These are phyloP conservation scores for Lotus japonicus DNA, from an alignment of 306 rosid genomes.

Conservation along the genomic window DNA sequence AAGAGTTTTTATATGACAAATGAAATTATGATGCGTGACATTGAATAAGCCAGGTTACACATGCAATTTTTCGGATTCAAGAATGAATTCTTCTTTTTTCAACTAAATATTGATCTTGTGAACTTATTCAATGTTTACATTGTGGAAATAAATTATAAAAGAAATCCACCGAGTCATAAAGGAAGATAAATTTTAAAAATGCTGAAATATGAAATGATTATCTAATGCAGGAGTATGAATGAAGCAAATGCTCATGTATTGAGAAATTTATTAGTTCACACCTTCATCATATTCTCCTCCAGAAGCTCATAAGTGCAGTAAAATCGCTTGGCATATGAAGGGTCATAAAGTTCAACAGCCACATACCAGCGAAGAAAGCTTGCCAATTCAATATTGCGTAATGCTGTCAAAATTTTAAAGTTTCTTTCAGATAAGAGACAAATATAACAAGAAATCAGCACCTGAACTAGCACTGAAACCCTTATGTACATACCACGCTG, in stretches of 20 bases:
- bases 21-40: constrained; percentile 3
- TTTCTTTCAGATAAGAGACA: constrained; percentile 26
- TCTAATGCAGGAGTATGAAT: background rate
- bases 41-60: background rate
- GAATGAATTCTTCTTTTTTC: background rate
- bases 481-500: constrained; percentile 65
- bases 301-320: constrained; percentile 81
- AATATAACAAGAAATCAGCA: constrained; percentile 25
- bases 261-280: constrained; percentile 32
- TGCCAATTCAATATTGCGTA: constrained; percentile 82
- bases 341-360: constrained; percentile 95
- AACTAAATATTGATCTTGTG: background rate
- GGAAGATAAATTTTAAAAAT: background rate
- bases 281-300: constrained; percentile 98
- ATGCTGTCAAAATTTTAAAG: constrained; percentile 57
- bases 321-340: constrained; percentile 88
- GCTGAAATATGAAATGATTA: background rate
- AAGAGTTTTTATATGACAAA: background rate
- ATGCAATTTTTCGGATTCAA: constrained; percentile 7
- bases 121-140: constrained; percentile 8
- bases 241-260: constrained; percentile 6
- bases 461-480: constrained; percentile 22
- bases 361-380: constrained; percentile 99
- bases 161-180: background rate
- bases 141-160: background rate